phyloP scores from a whole-genome alignment of 768 basidiomycete genomes.

The Kwoniella mangroviensis region DNA sequence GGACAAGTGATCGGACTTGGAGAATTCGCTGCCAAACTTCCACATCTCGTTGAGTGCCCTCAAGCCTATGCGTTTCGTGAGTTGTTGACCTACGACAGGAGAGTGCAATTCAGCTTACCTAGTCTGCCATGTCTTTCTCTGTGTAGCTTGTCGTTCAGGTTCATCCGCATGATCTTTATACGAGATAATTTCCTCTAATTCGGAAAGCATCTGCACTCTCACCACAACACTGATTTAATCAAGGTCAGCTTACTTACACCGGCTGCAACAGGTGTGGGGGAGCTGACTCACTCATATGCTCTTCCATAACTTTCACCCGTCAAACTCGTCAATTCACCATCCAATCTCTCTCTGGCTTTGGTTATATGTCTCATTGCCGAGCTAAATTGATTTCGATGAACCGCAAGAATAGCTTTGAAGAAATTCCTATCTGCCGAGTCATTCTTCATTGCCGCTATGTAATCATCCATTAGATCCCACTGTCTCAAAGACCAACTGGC shows the following conservation, averaged over 20 bases:
- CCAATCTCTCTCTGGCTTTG: constrained; percentile 87
- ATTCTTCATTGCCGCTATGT: constrained; percentile 86
- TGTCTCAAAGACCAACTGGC: constrained; percentile 96
- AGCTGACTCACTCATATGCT: constrained; percentile 76
- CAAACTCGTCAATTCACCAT: constrained; percentile 86
- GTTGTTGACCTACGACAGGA: no score
- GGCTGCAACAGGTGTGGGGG: neutral
- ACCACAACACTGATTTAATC: constrained; percentile 77
- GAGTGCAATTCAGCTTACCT: constrained; percentile 62
- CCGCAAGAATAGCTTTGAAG: constrained; percentile 91
- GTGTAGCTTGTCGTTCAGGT: constrained; percentile 84
- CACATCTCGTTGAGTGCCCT: constrained; percentile 96
- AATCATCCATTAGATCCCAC: constrained; percentile 98
- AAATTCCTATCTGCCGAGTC: constrained; percentile 94
- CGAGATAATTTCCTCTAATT: constrained; percentile 93
- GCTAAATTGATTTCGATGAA: constrained; percentile 94
- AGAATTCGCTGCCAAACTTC: constrained; percentile 98
- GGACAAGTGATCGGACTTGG: constrained; percentile 90
- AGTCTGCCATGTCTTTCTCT: constrained; percentile 97
- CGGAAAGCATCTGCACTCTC: constrained; percentile 96
- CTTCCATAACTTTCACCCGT: constrained; percentile 97
- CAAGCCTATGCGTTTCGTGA: constrained; percentile 64
- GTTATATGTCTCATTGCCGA: constrained; percentile 88
- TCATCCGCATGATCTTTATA: constrained; percentile 95
- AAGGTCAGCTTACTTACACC: constrained; percentile 2